Conservation (phyloP, 2,329 filamentous ascomycete genomes). For the Epicoccum nigrum region DNA sequence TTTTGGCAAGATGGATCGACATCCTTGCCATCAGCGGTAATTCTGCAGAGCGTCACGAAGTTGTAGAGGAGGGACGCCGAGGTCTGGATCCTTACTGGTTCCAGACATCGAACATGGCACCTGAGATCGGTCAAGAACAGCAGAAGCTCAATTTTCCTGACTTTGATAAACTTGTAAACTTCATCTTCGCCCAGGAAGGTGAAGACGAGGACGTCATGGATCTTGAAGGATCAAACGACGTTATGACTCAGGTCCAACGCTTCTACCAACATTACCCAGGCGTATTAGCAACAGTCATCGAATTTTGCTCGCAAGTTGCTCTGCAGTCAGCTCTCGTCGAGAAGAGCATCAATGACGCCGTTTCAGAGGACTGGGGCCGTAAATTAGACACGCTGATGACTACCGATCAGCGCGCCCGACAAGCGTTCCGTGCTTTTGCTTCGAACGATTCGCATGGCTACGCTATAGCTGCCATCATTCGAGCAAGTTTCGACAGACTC, state of each 20-base stretch:
- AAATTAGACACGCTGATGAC: slow-evolving; percentile 75
- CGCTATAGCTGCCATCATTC: slow-evolving; percentile 51
- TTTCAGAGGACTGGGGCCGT: slow-evolving; percentile 84
- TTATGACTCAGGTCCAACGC: slow-evolving; percentile 34
- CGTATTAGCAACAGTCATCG: slow-evolving; percentile 72
- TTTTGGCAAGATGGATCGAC: slow-evolving; percentile 84
- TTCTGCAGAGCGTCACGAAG: slow-evolving; percentile 74
- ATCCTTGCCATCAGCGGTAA: slow-evolving; percentile 77
- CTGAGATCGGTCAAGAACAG: slow-evolving; percentile 30
- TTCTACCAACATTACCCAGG: slow-evolving; percentile 47
- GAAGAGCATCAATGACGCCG: slow-evolving; percentile 54
- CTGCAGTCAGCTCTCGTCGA: slow-evolving; percentile 61
- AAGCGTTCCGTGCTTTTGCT: slow-evolving; percentile 61
- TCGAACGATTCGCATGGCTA: slow-evolving; percentile 39
- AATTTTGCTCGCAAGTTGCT: slow-evolving; percentile 69
- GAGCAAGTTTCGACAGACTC: slow-evolving; percentile 54
- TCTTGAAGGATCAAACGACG: slow-evolving; percentile 33
- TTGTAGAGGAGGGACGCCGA: slow-evolving; percentile 86
- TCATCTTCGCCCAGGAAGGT: slow-evolving; percentile 51
- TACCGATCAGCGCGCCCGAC: slow-evolving; percentile 70
- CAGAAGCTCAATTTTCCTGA: slow-evolving; percentile 45
- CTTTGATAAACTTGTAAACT: slow-evolving; percentile 53
- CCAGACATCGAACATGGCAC: slow-evolving; percentile 60
- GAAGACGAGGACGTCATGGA: slow-evolving; percentile 46
- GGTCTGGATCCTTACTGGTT: slow-evolving; percentile 84